Conservation (phyloP, 2,329 filamentous ascomycete species). For the Zymoseptoria ardabiliae region DNA sequence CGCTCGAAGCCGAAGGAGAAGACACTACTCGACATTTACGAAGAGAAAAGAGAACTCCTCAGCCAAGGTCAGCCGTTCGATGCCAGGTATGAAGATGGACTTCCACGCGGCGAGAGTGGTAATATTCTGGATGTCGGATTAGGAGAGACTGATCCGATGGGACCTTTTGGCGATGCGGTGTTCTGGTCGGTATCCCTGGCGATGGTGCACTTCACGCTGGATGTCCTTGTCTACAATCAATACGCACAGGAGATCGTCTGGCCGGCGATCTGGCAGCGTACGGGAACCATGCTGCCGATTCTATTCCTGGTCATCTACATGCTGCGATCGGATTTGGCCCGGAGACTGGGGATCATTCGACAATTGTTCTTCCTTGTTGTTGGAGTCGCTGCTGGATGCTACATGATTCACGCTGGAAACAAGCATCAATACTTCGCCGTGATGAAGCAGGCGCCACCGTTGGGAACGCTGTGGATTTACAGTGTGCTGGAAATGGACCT, state of each 20-base stretch:
- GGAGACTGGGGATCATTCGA: slow-evolving; percentile 37
- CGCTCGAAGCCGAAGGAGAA: slow-evolving; percentile 54
- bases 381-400: slow-evolving; percentile 61
- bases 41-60: slow-evolving; percentile 47
- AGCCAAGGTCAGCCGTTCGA: slow-evolving; percentile 45
- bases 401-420: slow-evolving; percentile 76
- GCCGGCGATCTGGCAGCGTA: slow-evolving; percentile 47
- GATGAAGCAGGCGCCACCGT: slow-evolving; percentile 83
- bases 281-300: slow-evolving; percentile 39
- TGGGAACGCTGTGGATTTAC: slow-evolving; percentile 92
- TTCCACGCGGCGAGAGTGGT: slow-evolving; percentile 26
- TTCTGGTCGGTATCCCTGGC: slow-evolving; percentile 52
- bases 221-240: slow-evolving; percentile 71
- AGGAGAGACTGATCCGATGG: slow-evolving; percentile 37
- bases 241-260: slow-evolving; percentile 63
- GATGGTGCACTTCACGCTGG: slow-evolving; percentile 69
- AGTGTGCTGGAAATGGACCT: slow-evolving; percentile 79
- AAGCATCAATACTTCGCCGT: slow-evolving; percentile 72
- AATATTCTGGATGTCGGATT: slow-evolving; percentile 32
- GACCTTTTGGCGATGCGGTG: slow-evolving; percentile 41
- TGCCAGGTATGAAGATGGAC: slow-evolving; percentile 32
- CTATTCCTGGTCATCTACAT: slow-evolving; percentile 41
- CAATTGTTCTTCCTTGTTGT: slow-evolving; percentile 55
- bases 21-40: slow-evolving; percentile 67
- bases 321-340: slow-evolving; percentile 34